These are phyloP conservation scores for Metschnikowia chrysomelidarum DNA, from an alignment of 805 yeast species.

Conservation along the genomic window DNA sequence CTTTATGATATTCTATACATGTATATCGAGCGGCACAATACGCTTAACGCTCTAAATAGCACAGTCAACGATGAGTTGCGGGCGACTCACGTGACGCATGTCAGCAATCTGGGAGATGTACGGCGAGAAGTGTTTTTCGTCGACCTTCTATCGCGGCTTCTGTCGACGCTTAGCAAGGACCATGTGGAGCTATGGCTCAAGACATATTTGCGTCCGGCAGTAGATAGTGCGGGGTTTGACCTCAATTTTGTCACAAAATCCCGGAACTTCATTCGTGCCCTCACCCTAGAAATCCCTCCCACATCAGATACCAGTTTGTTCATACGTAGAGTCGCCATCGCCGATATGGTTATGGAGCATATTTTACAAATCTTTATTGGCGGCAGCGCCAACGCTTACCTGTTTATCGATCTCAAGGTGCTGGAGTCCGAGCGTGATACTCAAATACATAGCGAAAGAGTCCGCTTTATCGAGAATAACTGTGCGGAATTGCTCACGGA, in stretches of 20 bases:
- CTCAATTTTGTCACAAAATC: constrained; percentile 34
- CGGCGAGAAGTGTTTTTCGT: constrained; percentile 38
- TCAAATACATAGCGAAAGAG: constrained; percentile 47
- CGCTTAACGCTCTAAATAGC: constrained; percentile 28
- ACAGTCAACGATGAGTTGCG: constrained; percentile 38
- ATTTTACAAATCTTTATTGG: constrained; percentile 29
- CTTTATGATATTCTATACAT: constrained; percentile 16
- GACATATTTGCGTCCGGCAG: constrained; percentile 47
- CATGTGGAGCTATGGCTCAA: constrained; percentile 48
- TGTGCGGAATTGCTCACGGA: constrained; percentile 38
- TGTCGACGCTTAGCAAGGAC: constrained; percentile 28
- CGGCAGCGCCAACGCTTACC: constrained; percentile 14
- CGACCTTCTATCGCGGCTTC: constrained; percentile 33
- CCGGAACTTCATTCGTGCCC: constrained; percentile 25
- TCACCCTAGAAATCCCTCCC: constrained; percentile 17
- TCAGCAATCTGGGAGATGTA: constrained; percentile 27
- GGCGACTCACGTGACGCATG: constrained; percentile 29
- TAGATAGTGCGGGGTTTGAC: constrained; percentile 57
- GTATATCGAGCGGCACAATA: constrained; percentile 31
- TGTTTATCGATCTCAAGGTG: constrained; percentile 18
- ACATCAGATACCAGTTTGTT: constrained; percentile 24
- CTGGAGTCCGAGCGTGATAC: constrained; percentile 20
- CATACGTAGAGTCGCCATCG: constrained; percentile 22
- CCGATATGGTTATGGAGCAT: constrained; percentile 22
- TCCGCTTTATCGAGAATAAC: constrained; percentile 47